A percentile compares a stretch with the other conserved stretches of the same genome.
Evolutionary conservation across 2,329 filamentous ascomycete species (phyloP).

Genomic region (Trichophyton schoenleinii): DNA sequence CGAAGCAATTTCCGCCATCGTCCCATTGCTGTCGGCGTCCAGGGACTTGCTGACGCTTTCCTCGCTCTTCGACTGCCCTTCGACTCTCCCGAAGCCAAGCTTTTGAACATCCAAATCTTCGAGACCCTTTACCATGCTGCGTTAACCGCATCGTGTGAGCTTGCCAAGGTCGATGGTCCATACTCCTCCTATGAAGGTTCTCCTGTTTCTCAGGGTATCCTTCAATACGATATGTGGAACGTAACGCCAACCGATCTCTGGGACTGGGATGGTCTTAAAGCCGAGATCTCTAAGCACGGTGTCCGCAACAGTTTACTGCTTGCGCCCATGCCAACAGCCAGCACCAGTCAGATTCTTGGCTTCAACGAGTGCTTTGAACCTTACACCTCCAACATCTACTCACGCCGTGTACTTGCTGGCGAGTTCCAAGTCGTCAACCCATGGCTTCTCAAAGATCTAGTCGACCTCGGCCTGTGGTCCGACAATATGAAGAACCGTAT

Average conservation of each 20-base stretch:
- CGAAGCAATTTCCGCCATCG: slow-evolving; percentile 97
- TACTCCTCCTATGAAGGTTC: slow-evolving; percentile 90
- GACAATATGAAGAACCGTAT: slow-evolving; percentile 99
- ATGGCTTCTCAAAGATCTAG: slow-evolving; percentile 94
- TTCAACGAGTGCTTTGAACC: slow-evolving; percentile 99
- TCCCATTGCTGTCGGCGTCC: slow-evolving; percentile 90
- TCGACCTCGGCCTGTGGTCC: slow-evolving; percentile 96
- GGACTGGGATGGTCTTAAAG: slow-evolving; percentile 88
- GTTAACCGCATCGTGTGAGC: slow-evolving; percentile 73
- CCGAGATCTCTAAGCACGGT: slow-evolving; percentile 81
- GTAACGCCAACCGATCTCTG: slow-evolving; percentile 87
- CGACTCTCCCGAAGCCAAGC: slow-evolving; percentile 83
- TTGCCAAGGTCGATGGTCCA: slow-evolving; percentile 69
- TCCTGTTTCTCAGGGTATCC: slow-evolving; percentile 84
- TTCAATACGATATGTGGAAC: slow-evolving; percentile 98
- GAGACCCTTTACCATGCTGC: slow-evolving; percentile 98
- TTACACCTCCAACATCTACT: slow-evolving; percentile 99
- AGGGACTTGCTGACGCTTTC: slow-evolving; percentile 96
- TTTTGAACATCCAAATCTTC: slow-evolving; percentile 96
- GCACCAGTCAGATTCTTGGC: slow-evolving; percentile 92
- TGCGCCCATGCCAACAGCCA: slow-evolving; percentile 95
- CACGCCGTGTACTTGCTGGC: slow-evolving; percentile 88
- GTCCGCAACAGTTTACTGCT: slow-evolving; percentile 90
- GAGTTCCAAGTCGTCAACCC: slow-evolving; percentile 99
- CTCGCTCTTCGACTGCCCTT: slow-evolving; percentile 92